phyloP scores from a whole-genome alignment of 371 early-diverging fungal genomes.

The Mortierella sp. region DNA sequence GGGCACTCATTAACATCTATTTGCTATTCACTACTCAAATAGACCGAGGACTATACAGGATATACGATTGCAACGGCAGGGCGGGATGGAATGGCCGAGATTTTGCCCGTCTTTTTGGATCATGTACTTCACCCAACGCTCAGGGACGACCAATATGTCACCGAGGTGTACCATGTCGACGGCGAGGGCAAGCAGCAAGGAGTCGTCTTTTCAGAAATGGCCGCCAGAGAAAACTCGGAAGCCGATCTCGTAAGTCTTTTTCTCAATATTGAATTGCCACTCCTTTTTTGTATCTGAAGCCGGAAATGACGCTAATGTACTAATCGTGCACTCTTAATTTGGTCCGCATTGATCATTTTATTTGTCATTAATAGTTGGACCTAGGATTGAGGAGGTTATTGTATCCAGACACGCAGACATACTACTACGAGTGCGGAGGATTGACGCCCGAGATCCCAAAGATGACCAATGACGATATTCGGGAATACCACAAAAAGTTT shows the following conservation, averaged over 20 bases:
- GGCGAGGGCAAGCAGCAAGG: conserved; percentile 76
- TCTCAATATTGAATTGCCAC: background rate
- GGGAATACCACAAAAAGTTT: conserved; percentile 74
- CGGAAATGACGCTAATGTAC: background rate
- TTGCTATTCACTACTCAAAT: background rate
- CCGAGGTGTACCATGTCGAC: conserved; percentile 81
- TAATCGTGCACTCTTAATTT: background rate
- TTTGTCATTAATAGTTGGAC: conserved; percentile 35
- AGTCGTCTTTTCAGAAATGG: conserved; percentile 90
- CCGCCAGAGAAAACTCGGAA: conserved; percentile 76
- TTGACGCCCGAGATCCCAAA: conserved; percentile 75
- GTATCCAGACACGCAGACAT: conserved; percentile 65
- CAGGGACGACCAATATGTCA: conserved; percentile 73
- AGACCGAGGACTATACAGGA: conserved; percentile 74
- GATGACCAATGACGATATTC: conserved; percentile 76
- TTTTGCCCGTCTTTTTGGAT: conserved; percentile 79
- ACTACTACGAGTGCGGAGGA: conserved; percentile 82
- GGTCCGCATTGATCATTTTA: background rate
- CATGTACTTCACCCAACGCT: conserved; percentile 82
- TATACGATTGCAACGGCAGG: conserved; percentile 81
- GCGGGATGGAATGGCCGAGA: conserved; percentile 64
- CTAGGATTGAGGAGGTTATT: conserved; percentile 61
- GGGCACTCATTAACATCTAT: background rate
- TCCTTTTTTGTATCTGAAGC: background rate
- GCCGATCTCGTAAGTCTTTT: conserved; percentile 61